A percentile compares a stretch with the other conserved stretches of the same genome.
Evolutionary conservation across 2,329 filamentous ascomycete genomes (phyloP).

Genomic region (Colletotrichum sp.): DNA sequence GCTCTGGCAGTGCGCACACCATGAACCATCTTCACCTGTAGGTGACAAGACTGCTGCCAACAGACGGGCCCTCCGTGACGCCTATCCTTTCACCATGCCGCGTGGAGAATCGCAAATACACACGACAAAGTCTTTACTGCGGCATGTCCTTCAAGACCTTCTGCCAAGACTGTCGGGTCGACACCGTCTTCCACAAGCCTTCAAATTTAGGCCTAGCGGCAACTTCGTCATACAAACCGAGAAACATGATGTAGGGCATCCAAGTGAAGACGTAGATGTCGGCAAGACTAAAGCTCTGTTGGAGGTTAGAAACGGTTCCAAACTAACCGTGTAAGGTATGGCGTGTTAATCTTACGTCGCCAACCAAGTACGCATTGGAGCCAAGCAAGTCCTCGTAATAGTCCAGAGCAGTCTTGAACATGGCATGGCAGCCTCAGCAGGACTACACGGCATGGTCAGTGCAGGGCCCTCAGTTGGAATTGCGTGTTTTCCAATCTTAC

Average conservation of each 20-base stretch:
- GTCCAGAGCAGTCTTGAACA: neutral
- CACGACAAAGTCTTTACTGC: neutral
- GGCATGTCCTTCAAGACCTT: neutral
- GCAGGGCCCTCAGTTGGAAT: too few relatives aligned
- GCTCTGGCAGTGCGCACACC: too few relatives aligned
- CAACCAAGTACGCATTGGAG: neutral
- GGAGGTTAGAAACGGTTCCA: too few relatives aligned
- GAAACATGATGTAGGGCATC: neutral
- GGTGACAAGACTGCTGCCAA: neutral
- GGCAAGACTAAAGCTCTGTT: neutral
- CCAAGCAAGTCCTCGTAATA: neutral
- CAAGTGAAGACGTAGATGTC: neutral
- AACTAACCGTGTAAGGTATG: too few relatives aligned
- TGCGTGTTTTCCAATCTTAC: neutral
- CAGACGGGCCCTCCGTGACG: neutral
- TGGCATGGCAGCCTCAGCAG: neutral
- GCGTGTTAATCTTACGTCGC: neutral
- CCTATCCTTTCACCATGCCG: fast-evolving
- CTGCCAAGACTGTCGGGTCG: neutral
- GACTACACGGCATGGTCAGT: neutral
- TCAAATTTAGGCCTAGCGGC: neutral
- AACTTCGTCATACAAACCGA: neutral
- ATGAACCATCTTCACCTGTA: too few relatives aligned
- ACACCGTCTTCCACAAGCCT: neutral
- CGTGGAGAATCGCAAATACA: fast-evolving